These are phyloP conservation scores for Phytophthora sansomeana DNA, from an alignment of 352 stramenopile species.

Conservation along the genomic window DNA sequence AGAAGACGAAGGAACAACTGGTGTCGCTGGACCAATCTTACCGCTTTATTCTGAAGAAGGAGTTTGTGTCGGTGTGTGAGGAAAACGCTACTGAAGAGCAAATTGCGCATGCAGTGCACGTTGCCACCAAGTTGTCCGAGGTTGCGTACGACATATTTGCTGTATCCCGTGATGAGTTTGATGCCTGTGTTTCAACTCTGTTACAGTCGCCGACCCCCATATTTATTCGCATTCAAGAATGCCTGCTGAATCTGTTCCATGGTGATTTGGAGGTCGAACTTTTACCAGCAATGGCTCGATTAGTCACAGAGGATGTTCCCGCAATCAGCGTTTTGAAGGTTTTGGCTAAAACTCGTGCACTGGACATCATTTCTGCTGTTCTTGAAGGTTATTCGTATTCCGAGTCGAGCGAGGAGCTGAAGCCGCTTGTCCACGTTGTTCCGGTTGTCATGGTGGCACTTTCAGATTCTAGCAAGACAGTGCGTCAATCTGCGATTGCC, in stretches of 20 bases:
- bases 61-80: slow-evolving; percentile 64
- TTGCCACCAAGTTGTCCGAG: slow-evolving; percentile 63
- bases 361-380: slow-evolving; percentile 76
- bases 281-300: slow-evolving; percentile 68
- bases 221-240: slow-evolving; percentile 73
- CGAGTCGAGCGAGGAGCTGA: slow-evolving; percentile 48
- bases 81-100: slow-evolving; percentile 25
- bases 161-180: slow-evolving; percentile 64
- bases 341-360: slow-evolving; percentile 63
- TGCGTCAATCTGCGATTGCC: slow-evolving; percentile 68
- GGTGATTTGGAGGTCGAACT: slow-evolving; percentile 57
- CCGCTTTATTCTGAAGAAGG: slow-evolving; percentile 69
- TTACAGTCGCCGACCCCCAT: slow-evolving; percentile 64
- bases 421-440: slow-evolving; percentile 58
- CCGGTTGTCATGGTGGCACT: slow-evolving; percentile 77
- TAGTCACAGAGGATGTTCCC: slow-evolving; percentile 39
- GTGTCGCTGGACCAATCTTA: slow-evolving; percentile 57
- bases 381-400: slow-evolving; percentile 58
- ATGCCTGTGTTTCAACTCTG: slow-evolving; percentile 66
- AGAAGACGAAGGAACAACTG: slow-evolving; percentile 51
- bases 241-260: slow-evolving; percentile 64
- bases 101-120: slow-evolving; percentile 32
- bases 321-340: slow-evolving; percentile 51
- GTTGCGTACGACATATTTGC: slow-evolving; percentile 50
- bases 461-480: slow-evolving; percentile 45